Base-by-base conservation (phyloP, 306 rosid species). In the Gleditsia sinensis region DNA sequence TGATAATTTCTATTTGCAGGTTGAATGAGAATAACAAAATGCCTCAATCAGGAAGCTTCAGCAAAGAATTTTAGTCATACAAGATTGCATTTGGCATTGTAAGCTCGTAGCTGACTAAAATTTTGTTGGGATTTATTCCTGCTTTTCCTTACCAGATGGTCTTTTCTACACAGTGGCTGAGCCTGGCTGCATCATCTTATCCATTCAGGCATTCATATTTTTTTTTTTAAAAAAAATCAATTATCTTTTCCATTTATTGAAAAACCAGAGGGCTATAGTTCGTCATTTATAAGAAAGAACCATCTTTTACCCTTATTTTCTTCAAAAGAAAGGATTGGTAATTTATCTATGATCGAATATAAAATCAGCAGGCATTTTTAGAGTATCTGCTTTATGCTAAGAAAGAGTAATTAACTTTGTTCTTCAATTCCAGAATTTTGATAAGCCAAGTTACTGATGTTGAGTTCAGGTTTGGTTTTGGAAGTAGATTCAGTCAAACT, bases 1-100 rank as follows among this genome's bases (percentile, higher is more conserved):
- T 70, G 50, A 16, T 65, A 17, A 6, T 21, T 67, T 83, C 3
- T 78, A 10, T 59, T 63, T 82, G 79, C 89, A 88, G 89, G 89
- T 67, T 71, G 37, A 34, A 33, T 6, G 24, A 49, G 17, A 59
- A 11, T 23, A 20, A 20, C 2, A 55, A 36, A 50, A 62, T 34
- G 59, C 42, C 21, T 55, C 65, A 54, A 53, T 59, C 51, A 9
- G 67, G 81, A 67, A 57, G 67, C 45, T 34, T 2, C 32, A 60
- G 25, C 67, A 28, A 28, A 28, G 32, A 61, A 21, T 16, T 42
- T n/a, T 19, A 27, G 28, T n/a, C 54, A 43, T 16, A 30, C n/a
- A 53, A 34, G 59, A 19, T 60, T 51, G 33, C 49, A 9, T 32
- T 48, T 71, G 71, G 64, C 74, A 39, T 37, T 17, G 77, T 75